Conservation (phyloP, 441 rosid genomes). For the Metrosideros polymorpha region DNA sequence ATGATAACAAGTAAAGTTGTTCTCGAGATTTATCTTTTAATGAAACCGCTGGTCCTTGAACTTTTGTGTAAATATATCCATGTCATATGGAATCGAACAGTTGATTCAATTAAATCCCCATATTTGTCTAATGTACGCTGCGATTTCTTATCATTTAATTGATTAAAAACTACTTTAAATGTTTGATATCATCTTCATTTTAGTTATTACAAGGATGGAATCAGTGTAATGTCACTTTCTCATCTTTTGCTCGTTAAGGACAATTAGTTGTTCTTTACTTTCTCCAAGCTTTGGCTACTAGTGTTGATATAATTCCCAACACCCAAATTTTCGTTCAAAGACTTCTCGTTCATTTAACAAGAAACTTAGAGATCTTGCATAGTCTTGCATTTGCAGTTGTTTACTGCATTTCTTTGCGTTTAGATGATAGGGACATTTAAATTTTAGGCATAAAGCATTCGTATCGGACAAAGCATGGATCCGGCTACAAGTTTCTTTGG, state of each 20-base stretch:
- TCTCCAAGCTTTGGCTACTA: neutral
- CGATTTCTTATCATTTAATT: neutral
- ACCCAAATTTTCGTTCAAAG: neutral
- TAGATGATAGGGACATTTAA: neutral
- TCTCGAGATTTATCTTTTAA: no score
- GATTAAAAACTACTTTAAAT: neutral
- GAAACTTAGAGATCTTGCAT: neutral
- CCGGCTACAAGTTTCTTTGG: fast-evolving
- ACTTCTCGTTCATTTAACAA: neutral
- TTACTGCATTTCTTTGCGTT: no score
- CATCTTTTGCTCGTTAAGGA: neutral
- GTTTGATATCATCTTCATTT: neutral
- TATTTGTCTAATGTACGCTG: neutral
- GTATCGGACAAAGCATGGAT: neutral
- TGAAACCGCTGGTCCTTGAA: no score
- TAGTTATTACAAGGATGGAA: neutral
- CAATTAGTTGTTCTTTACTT: neutral
- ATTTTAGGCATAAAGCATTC: neutral
- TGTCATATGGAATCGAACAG: fast-evolving
- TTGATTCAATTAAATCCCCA: no score
- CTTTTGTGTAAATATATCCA: no score
- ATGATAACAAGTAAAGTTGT: no score
- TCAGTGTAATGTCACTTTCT: neutral
- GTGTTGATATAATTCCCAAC: neutral
- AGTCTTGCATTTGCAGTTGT: neutral